Evolutionary conservation across 768 basidiomycete genomes (phyloP), one percentile per base, ranked within the genome.

Genomic region (Rhizopogon roseolus): DNA sequence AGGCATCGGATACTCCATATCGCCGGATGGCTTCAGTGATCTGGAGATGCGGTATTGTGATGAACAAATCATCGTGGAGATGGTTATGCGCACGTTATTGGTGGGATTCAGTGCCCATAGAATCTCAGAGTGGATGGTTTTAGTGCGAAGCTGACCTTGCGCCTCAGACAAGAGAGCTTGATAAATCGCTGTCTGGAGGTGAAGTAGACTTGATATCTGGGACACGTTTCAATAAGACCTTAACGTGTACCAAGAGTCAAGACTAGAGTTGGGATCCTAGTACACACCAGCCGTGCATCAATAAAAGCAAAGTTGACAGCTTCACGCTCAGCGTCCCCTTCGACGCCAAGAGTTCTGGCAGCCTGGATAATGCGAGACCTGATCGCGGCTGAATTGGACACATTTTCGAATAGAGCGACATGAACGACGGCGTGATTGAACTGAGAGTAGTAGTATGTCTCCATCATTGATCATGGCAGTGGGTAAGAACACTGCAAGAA

Each of bases 221-320:
- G 25, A 10, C 4, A 5, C 25, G 16, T 17, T 29, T 60, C 52
- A 57, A 55, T 40, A 39, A 55, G 55, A 43, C 16, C 7, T 11
- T 45, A 14, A 17, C 53, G 25, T n/a, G 46, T 14, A 54, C 22
- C 22, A 22, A 22, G 22, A 3, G 22, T 42, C 54, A 29, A 49
- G 34, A 50, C 40, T 9, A 36, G 19, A 48, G 70, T 10, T 8
- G 28, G 59, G 6, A n/a, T 16, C 68, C 9, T 32, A 32, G 7
- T 32, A 32, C 88, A 56, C 57, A 96, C 93, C 63, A 93, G 79
- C 36, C 75, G 76, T 19, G 90, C 92, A 66, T 98, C 88, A 63
- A 98, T 75, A 69, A 98, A 98, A 0, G 90, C 88, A 71, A 90
- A 97, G 62, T 94, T 91, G 60, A 97, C 80, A n/a, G 81, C 80